phyloP scores from a whole-genome alignment of 495 filamentous ascomycete species.

The Neurospora terricola region DNA sequence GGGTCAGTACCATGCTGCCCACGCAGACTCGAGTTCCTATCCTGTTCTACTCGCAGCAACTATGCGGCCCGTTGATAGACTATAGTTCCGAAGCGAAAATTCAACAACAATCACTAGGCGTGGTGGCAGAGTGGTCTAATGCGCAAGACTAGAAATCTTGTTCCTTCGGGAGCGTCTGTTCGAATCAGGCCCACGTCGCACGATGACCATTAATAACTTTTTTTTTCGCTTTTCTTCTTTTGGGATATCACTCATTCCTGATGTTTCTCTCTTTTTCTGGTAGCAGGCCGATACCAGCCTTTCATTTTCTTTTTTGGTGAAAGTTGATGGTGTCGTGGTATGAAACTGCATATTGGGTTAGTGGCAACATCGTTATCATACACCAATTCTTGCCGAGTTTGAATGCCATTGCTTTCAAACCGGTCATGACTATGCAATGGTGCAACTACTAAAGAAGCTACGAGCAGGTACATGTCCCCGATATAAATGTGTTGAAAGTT shows the following conservation, averaged over 20 bases:
- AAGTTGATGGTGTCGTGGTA: neutral
- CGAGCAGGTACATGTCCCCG: neutral
- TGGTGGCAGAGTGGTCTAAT: neutral
- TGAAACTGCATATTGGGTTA: neutral
- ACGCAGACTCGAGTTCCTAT: neutral
- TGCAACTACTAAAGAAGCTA: neutral
- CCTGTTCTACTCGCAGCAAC: neutral
- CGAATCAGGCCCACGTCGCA: neutral
- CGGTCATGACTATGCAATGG: neutral
- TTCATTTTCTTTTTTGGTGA: neutral
- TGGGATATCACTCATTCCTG: too few species aligned
- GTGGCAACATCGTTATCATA: neutral
- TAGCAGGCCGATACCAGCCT: neutral
- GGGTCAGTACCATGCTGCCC: neutral
- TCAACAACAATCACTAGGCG: neutral
- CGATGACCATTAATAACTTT: neutral
- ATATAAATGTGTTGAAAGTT: neutral
- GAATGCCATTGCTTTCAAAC: neutral
- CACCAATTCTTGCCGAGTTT: neutral
- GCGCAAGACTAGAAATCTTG: neutral
- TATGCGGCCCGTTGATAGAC: neutral
- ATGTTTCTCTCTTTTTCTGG: too few species aligned
- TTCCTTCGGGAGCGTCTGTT: neutral
- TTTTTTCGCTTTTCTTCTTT: neutral
- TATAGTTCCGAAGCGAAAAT: too few species aligned